Evolutionary conservation across 2,329 filamentous ascomycete genomes (phyloP).

Genomic region (Cytospora chrysosperma): DNA sequence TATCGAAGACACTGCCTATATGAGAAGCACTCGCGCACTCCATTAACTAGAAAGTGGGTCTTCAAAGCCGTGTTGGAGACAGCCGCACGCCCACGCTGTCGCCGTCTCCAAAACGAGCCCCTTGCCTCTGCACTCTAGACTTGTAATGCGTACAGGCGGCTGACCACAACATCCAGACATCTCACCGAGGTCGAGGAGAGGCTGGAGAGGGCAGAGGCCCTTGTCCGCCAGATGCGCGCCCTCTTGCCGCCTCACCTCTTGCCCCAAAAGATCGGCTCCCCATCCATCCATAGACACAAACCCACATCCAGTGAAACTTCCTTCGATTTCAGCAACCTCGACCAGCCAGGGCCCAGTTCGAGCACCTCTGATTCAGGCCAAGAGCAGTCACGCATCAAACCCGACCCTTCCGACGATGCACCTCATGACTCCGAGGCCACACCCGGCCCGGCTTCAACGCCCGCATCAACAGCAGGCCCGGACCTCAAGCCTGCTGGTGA

Average conservation of each 20-base stretch:
- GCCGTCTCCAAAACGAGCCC: background rate
- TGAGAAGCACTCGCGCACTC: constrained; percentile 47
- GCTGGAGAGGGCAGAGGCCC: constrained; percentile 36
- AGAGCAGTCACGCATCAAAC: constrained; percentile 20
- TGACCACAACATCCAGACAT: constrained; percentile 31
- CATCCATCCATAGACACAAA: constrained; percentile 12
- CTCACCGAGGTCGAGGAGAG: constrained; percentile 45
- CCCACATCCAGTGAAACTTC: constrained; percentile 18
- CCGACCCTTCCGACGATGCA: constrained; percentile 23
- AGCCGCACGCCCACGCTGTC: constrained; percentile 4
- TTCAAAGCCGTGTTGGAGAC: background rate
- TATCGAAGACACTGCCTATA: constrained; percentile 48
- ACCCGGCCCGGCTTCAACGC: constrained; percentile 10
- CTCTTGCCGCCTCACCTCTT: constrained; percentile 31
- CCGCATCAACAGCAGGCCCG: constrained; percentile 6
- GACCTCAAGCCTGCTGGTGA: constrained; percentile 19
- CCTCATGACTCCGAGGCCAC: constrained; percentile 17
- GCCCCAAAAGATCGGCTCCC: constrained; percentile 18
- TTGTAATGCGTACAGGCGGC: background rate
- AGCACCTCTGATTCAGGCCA: constrained; percentile 14
- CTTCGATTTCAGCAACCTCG: constrained; percentile 24
- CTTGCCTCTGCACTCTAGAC: background rate
- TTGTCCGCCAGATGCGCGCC: constrained; percentile 33
- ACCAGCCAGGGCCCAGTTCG: constrained; percentile 16
- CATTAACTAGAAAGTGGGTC: constrained; percentile 45